Conservation (phyloP, 768 basidiomycete species). For the Harrya chromipes region DNA sequence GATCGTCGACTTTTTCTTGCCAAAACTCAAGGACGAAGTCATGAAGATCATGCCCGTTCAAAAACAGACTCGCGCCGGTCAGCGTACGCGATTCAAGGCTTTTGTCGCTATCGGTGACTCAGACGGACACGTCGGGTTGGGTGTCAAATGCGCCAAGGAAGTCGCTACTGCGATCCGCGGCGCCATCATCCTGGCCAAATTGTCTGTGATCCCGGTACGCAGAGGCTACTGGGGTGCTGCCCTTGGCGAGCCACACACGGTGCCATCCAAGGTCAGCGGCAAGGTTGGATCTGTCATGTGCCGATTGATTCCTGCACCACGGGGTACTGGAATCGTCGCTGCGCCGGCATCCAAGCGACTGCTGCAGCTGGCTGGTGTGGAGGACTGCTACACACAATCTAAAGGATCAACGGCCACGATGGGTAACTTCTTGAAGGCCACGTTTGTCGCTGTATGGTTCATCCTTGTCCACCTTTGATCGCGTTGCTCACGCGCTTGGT, state of each 20-base stretch:
- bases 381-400: slow-evolving; percentile 97
- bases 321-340: slow-evolving; percentile 99
- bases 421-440: slow-evolving; percentile 99
- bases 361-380: slow-evolving; percentile 95
- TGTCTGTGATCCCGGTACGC: slow-evolving; percentile 96
- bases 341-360: slow-evolving; percentile 97
- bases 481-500: slow-evolving; percentile 2
- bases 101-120: slow-evolving; percentile 99
- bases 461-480: background rate
- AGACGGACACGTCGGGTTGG: slow-evolving; percentile 97
- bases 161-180: slow-evolving; percentile 99
- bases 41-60: slow-evolving; percentile 99
- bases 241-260: slow-evolving; percentile 98
- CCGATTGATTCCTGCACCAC: slow-evolving; percentile 95
- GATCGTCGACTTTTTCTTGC: slow-evolving; percentile 99
- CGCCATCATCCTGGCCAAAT: slow-evolving; percentile 97
- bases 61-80: slow-evolving; percentile 99
- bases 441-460: slow-evolving; percentile 78
- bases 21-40: slow-evolving; percentile 98
- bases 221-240: slow-evolving; percentile 99
- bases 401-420: slow-evolving; percentile 98
- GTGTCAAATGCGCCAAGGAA: slow-evolving; percentile 99
- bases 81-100: slow-evolving; percentile 99
- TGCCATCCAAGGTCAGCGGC: slow-evolving; percentile 97
- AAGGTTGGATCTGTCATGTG: slow-evolving; percentile 99